A percentile compares a stretch with the other conserved stretches of the same genome.
phyloP scores from a whole-genome alignment of 148 eudicot genomes.

The Chenopodium formosanum region DNA sequence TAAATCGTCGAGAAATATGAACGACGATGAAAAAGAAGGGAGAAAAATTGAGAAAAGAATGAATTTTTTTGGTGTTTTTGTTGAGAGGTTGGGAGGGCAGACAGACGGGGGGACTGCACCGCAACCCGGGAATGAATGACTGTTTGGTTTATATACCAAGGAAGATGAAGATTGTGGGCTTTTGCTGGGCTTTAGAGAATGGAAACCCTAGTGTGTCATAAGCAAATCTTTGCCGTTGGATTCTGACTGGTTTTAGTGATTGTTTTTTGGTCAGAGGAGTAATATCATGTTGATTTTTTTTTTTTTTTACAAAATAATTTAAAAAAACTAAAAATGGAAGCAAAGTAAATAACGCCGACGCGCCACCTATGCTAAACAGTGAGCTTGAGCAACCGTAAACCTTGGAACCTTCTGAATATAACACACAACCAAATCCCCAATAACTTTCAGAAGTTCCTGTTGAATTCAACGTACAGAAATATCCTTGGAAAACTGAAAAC shows the following conservation, averaged over 20 bases:
- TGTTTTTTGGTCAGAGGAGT: neutral
- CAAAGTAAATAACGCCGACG: too few species aligned
- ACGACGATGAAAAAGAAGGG: neutral
- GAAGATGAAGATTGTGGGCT: neutral
- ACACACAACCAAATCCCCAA: too few species aligned
- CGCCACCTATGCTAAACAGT: too few species aligned
- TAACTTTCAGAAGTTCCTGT: too few species aligned
- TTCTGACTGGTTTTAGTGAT: neutral
- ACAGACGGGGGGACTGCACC: slow-evolving; percentile 7
- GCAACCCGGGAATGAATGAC: neutral
- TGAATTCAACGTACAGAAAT: too few species aligned
- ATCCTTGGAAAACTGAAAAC: too few species aligned
- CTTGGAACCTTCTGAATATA: too few species aligned
- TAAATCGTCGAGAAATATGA: neutral
- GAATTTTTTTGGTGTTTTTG: neutral
- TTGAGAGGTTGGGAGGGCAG: neutral
- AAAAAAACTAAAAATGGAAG: too few species aligned
- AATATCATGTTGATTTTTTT: too few species aligned
- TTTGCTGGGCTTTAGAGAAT: neutral
- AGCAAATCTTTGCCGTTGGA: neutral
- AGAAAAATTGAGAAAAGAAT: neutral
- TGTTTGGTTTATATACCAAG: neutral
- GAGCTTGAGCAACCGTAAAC: too few species aligned
- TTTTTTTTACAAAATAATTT: too few species aligned
- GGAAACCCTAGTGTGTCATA: neutral